A percentile compares a stretch with the other conserved stretches of the same genome.
These are phyloP conservation scores for Cutaneotrichosporon curvatum DNA, from an alignment of 1,284 basidiomycete genomes.

Conservation along the genomic window DNA sequence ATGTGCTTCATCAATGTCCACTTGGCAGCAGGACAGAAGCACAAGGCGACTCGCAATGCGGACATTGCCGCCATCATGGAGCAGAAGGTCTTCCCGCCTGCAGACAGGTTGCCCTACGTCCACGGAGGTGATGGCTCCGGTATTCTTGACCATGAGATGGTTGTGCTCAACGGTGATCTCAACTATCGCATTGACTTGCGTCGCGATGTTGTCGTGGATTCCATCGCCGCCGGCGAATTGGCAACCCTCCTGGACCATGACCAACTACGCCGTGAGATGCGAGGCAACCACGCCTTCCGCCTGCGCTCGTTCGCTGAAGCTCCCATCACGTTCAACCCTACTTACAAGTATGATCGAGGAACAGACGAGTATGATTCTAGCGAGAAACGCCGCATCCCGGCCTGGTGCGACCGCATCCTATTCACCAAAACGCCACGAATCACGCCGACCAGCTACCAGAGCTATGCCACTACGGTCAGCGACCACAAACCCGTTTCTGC, in stretches of 20 bases:
- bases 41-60: conserved; percentile 72
- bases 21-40: conserved; percentile 84
- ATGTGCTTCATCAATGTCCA: conserved; percentile 94
- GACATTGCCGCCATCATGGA: conserved; percentile 82
- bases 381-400: conserved; percentile 79
- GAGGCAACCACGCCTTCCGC: conserved; percentile 74
- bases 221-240: conserved; percentile 61
- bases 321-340: conserved; percentile 72
- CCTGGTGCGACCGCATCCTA: conserved; percentile 93
- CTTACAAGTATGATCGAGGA: conserved; percentile 88
- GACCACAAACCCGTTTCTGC: conserved; percentile 85
- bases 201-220: conserved; percentile 67
- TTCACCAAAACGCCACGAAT: conserved; percentile 64
- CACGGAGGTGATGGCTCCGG: conserved; percentile 91
- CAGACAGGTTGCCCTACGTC: conserved; percentile 62
- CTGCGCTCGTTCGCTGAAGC: conserved; percentile 77
- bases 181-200: conserved; percentile 86
- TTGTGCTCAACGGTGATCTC: conserved; percentile 65
- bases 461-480: conserved; percentile 75
- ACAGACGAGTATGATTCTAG: conserved; percentile 76
- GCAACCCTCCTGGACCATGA: conserved; percentile 66
- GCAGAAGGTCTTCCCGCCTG: conserved; percentile 59
- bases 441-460: conserved; percentile 57
- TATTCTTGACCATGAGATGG: conserved; percentile 89
- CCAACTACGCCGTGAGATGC: conserved; percentile 83